These are phyloP conservation scores for Hypoxylon subgilvum DNA, from an alignment of 495 filamentous ascomycete genomes.

Conservation along the genomic window DNA sequence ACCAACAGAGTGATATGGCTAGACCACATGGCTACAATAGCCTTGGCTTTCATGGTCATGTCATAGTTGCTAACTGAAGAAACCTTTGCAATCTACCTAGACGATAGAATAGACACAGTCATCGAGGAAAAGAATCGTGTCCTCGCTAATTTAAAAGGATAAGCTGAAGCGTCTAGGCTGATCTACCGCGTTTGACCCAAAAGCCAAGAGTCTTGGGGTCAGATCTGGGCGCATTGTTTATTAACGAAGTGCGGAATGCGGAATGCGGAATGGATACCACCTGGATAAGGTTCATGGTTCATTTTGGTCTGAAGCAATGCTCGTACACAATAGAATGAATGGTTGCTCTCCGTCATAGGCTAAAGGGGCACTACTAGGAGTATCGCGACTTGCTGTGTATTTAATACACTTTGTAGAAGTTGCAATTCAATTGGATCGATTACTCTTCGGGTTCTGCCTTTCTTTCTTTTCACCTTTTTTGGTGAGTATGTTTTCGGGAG, in stretches of 20 bases:
- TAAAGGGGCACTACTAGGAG: neutral
- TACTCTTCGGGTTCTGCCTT: too few species aligned
- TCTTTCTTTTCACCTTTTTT: too few species aligned
- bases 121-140: constrained; percentile 11
- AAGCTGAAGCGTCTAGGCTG: too few species aligned
- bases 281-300: neutral
- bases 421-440: too few species aligned
- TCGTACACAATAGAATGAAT: neutral
- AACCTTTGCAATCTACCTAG: too few species aligned
- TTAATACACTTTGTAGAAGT: too few species aligned
- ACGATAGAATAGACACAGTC: neutral
- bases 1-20: constrained; percentile 4
- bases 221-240: neutral
- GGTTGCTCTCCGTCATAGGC: neutral
- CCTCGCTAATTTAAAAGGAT: constrained; percentile 3
- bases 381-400: too few species aligned
- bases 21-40: constrained; percentile 15
- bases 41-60: neutral
- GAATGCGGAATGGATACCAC: too few species aligned
- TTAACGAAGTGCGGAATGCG: neutral
- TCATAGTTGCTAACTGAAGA: neutral
- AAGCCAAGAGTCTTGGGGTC: constrained; percentile 19
- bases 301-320: constrained; percentile 1
- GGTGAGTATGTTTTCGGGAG: too few species aligned
- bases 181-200: neutral